These are phyloP conservation scores for Effrenium voratum DNA, from an alignment of 73 alveolate genomes.

Conservation along the genomic window DNA sequence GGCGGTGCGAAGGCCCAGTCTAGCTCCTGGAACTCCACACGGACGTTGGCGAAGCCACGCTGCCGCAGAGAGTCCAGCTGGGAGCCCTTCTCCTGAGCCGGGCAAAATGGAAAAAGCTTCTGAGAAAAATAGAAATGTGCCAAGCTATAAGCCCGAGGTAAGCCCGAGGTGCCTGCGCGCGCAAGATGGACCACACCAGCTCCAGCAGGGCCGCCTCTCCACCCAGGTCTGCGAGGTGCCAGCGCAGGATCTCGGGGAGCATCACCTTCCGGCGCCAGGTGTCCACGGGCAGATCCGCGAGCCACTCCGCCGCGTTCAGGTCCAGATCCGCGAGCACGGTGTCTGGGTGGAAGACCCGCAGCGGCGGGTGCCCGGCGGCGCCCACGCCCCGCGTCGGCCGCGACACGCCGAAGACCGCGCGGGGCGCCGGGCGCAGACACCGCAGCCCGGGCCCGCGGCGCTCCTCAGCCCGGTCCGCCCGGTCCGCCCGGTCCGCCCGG, in stretches of 20 bases:
- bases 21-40: background rate
- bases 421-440: background rate
- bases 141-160: no score
- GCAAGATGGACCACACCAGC: background rate
- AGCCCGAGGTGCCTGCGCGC: no score
- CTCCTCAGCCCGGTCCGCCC: background rate
- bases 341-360: conserved; percentile 49
- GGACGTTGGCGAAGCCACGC: background rate
- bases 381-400: background rate
- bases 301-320: conserved; percentile 55
- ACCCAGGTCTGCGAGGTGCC: conserved; percentile 34
- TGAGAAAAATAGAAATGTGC: no score
- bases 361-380: conserved; percentile 35
- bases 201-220: conserved; percentile 42
- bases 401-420: background rate
- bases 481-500: background rate
- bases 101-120: no score
- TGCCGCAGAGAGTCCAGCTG: no score
- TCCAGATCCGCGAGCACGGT: conserved; percentile 63
- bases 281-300: background rate
- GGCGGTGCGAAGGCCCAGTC: conserved; percentile 7
- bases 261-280: conserved; percentile 14
- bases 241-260: conserved; percentile 16
- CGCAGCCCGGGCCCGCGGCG: background rate
- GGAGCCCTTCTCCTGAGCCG: no score